Percentiles rank a stretch among this genome's conserved stretches.
Evolutionary conservation across 192 early-diverging fungal species (phyloP).

Genomic region (Coemansia sp.): DNA sequence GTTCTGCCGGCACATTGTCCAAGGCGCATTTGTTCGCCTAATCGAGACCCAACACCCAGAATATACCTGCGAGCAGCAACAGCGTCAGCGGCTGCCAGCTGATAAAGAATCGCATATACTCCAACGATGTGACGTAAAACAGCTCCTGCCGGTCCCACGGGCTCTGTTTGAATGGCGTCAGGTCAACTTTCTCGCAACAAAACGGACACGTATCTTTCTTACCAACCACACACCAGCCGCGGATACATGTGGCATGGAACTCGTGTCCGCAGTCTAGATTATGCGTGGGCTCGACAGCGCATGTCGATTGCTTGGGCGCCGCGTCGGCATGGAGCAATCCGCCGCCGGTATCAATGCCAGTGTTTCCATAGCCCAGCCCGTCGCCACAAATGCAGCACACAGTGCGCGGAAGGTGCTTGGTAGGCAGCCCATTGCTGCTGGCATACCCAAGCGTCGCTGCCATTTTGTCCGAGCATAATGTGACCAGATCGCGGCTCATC

Average conservation of each 20-base stretch:
- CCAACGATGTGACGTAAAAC: slow-evolving; percentile 49
- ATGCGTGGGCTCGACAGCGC: slow-evolving; percentile 35
- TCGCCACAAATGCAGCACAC: slow-evolving; percentile 53
- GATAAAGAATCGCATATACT: slow-evolving; percentile 55
- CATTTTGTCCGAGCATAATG: slow-evolving; percentile 51
- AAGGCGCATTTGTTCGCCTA: not conserved
- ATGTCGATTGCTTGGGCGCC: not conserved
- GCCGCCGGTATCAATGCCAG: not conserved
- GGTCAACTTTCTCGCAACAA: slow-evolving; percentile 56
- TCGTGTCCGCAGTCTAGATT: slow-evolving; percentile 40
- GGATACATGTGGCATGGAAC: slow-evolving; percentile 57
- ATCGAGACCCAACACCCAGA: slow-evolving; percentile 42
- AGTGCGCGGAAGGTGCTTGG: slow-evolving; percentile 27
- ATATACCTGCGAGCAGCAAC: slow-evolving; percentile 31
- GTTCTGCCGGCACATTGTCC: not conserved
- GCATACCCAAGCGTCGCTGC: slow-evolving; percentile 49
- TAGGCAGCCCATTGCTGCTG: slow-evolving; percentile 28
- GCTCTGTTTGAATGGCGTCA: slow-evolving; percentile 39
- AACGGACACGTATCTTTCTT: slow-evolving; percentile 56
- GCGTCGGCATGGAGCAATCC: not conserved
- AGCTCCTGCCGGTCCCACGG: slow-evolving; percentile 58
- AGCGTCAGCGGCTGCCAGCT: slow-evolving; percentile 54
- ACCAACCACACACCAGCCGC: slow-evolving; percentile 57
- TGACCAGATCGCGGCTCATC: slow-evolving; percentile 51
- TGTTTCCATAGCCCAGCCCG: slow-evolving; percentile 12